phyloP scores from a whole-genome alignment of 2,329 filamentous ascomycete species.

The Exserohilum rostratum region DNA sequence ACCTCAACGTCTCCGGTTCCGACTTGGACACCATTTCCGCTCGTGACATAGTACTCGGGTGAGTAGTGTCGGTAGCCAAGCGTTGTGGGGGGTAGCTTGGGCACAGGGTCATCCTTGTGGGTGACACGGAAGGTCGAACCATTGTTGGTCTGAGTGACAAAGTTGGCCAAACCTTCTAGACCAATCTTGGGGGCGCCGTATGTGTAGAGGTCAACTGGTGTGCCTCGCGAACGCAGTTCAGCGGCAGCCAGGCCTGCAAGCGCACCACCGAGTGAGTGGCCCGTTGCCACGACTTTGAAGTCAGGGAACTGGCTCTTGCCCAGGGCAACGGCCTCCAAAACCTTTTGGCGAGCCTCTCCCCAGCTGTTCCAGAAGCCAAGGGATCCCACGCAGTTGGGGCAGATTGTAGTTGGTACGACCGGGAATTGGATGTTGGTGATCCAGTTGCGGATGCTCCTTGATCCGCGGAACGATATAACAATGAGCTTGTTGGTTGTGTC shows the following conservation, averaged over 20 bases:
- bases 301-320: conserved; percentile 57
- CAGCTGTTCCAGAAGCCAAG: conserved; percentile 66
- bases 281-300: conserved; percentile 65
- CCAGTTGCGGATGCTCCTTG: conserved; percentile 65
- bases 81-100: conserved; percentile 67
- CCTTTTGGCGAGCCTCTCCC: conserved; percentile 57
- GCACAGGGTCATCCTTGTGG: conserved; percentile 70
- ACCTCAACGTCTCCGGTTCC: conserved; percentile 29
- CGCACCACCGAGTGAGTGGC: conserved; percentile 72
- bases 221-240: conserved; percentile 59
- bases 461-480: conserved; percentile 67
- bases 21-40: conserved; percentile 28
- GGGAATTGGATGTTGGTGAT: conserved; percentile 61
- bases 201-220: conserved; percentile 64
- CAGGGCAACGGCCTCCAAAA: conserved; percentile 53
- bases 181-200: conserved; percentile 72
- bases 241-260: conserved; percentile 66
- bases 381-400: conserved; percentile 59
- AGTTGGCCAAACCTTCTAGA: conserved; percentile 61
- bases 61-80: conserved; percentile 69
- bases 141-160: conserved; percentile 60
- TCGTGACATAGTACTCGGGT: conserved; percentile 66
- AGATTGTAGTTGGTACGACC: conserved; percentile 50
- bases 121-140: conserved; percentile 67
- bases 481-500: conserved; percentile 59